Base-by-base conservation (phyloP, 257 asterid genomes). In the Thymus mandschuricus region DNA sequence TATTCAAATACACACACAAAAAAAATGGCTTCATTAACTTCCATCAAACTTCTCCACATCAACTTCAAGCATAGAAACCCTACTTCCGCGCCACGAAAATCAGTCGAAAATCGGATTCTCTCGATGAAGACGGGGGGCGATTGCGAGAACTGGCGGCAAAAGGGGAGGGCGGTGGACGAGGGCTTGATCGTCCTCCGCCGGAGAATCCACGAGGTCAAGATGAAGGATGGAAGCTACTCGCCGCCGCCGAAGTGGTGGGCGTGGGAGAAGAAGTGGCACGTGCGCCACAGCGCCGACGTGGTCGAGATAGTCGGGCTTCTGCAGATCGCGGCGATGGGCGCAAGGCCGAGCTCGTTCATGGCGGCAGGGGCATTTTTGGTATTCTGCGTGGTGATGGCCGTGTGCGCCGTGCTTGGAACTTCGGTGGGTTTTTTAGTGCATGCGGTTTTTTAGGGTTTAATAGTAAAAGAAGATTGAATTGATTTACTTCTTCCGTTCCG, bases 201-300 rank as follows among this genome's bases (percentile, higher is more conserved):
- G 64, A 76, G 85, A 51, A 79, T 81, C n/a, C 54, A 48, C 1
- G 86, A 86, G 60, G 70, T 51, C 76, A 80, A 81, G 72, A 81
- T 77, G 69, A 40, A 65, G 0, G 91, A 83, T 73, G 66, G 54
- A 9, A 73, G 68, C 48, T 67, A 77, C 2, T 69, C 73, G 60
- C 85, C 86, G 1, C 88, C 85, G 0, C 10, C 75, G 0, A 67
- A 69, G 1, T 83, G 86, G 90, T 76, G 78, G 86, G 78, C 58
- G 0, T 83, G 85, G 88, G 90, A 83, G 82, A 83, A 81, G 60
- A 48, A 58, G 15, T 69, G 66, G 21, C 79, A 69, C 30, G 10
- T 34, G 0, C 49, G 57, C n/a, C 82, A 80, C 4, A 69, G 74
- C 11, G 43, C 72, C 0, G 66, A 70, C 55, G 79, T 83, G 5